A percentile compares a stretch with the other conserved stretches of the same genome.
Evolutionary conservation across 2,329 filamentous ascomycete genomes (phyloP).

Genomic region (Penicillium polonicum): DNA sequence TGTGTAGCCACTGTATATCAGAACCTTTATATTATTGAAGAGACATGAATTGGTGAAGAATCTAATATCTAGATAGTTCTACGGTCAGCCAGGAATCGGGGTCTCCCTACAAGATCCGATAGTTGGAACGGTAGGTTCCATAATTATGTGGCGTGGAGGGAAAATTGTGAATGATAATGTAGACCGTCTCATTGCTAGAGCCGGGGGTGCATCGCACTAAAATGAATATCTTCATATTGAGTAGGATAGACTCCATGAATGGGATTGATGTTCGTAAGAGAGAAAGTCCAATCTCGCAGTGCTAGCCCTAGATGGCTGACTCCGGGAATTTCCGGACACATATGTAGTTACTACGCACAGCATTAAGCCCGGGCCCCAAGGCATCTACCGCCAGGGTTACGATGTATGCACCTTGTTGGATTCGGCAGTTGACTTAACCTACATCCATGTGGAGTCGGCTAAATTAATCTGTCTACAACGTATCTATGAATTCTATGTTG

Average conservation of each 20-base stretch:
- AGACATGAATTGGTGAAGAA: not conserved
- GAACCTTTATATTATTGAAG: not conserved
- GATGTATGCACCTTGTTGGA: not conserved
- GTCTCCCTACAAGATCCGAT: not conserved
- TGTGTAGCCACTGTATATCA: not conserved
- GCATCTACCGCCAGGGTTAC: not conserved
- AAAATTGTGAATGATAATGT: not conserved
- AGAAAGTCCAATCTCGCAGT: not conserved
- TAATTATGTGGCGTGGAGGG: not conserved
- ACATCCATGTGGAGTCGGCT: slow-evolving; percentile 2
- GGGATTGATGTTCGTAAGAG: not conserved
- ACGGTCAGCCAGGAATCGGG: not conserved
- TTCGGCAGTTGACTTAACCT: not conserved
- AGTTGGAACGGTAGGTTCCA: not conserved
- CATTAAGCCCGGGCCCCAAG: not conserved
- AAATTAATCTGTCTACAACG: not conserved
- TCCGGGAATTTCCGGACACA: too few relatives aligned
- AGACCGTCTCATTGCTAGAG: not conserved
- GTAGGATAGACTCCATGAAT: not conserved
- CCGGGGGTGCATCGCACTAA: not conserved
- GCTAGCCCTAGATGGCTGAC: not conserved
- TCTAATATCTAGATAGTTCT: not conserved
- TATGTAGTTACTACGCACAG: not conserved
- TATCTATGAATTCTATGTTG: not conserved
- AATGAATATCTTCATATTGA: too few relatives aligned